phyloP scores from a whole-genome alignment of 495 filamentous ascomycete genomes.

The Apiosordaria backusii region DNA sequence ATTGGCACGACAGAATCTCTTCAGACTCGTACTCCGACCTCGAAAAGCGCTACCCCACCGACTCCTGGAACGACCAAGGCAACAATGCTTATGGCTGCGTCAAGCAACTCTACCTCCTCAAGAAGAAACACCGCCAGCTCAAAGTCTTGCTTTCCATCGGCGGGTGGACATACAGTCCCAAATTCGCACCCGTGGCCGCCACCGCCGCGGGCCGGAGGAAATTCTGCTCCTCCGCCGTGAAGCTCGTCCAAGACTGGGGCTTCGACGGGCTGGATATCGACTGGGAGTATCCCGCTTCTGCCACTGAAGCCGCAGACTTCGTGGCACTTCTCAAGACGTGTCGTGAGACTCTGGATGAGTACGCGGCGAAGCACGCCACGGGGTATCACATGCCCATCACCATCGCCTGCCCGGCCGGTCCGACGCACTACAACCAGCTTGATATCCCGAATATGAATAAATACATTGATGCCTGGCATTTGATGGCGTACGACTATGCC shows the following conservation, averaged over 20 bases:
- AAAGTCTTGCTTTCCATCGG: conserved; percentile 85
- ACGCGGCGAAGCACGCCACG: conserved; percentile 48
- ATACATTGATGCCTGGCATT: conserved; percentile 79
- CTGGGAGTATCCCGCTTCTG: conserved; percentile 58
- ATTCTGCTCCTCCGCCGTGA: conserved; percentile 64
- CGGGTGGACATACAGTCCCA: conserved; percentile 83
- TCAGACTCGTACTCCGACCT: conserved; percentile 57
- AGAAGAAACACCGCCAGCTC: conserved; percentile 75
- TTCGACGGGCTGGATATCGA: conserved; percentile 60
- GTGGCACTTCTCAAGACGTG: conserved; percentile 66
- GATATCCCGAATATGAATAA: conserved; percentile 65
- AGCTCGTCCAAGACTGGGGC: conserved; percentile 62
- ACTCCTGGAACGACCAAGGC: conserved; percentile 65
- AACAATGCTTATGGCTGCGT: conserved; percentile 73
- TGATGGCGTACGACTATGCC: conserved; percentile 77
- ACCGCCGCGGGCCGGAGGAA: conserved; percentile 50
- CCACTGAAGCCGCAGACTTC: conserved; percentile 61
- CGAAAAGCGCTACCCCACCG: conserved; percentile 70
- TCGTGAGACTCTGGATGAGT: conserved; percentile 61
- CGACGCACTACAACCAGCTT: conserved; percentile 66
- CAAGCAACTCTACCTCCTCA: conserved; percentile 81
- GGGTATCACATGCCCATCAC: conserved; percentile 68
- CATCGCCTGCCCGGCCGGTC: conserved; percentile 60
- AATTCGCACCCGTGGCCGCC: conserved; percentile 66
- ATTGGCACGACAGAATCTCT: conserved; percentile 35